phyloP scores from a whole-genome alignment of 805 yeast species.

The Ogataea degrootiae region DNA sequence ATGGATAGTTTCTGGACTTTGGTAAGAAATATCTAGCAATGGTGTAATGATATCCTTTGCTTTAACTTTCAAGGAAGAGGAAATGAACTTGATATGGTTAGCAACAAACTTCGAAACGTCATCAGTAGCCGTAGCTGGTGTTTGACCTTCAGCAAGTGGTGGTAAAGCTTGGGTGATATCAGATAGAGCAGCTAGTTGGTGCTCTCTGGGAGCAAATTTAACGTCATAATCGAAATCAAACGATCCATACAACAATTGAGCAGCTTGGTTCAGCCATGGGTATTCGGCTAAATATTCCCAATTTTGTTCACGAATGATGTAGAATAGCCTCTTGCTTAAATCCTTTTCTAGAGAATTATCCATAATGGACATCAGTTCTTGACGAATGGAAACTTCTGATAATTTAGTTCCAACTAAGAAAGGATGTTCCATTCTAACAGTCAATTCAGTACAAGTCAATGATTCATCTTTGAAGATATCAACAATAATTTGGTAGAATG shows the following conservation, averaged over 20 bases:
- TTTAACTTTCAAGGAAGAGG: constrained; percentile 29
- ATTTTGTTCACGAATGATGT: constrained; percentile 89
- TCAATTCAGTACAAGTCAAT: constrained; percentile 77
- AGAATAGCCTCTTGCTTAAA: constrained; percentile 72
- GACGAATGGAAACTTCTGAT: constrained; percentile 68
- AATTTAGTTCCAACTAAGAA: constrained; percentile 90
- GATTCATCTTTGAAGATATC: constrained; percentile 81
- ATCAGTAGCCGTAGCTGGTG: constrained; percentile 16
- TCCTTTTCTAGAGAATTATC: constrained; percentile 75
- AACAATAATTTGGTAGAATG: constrained; percentile 80
- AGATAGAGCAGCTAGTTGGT: constrained; percentile 49
- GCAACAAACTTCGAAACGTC: constrained; percentile 15
- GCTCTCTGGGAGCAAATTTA: constrained; percentile 41
- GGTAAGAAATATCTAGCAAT: constrained; percentile 74
- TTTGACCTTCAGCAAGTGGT: constrained; percentile 7
- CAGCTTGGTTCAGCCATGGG: constrained; percentile 92
- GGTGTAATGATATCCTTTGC: constrained; percentile 67
- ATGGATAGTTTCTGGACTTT: constrained; percentile 74
- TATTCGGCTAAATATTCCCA: constrained; percentile 95
- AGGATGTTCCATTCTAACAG: constrained; percentile 94
- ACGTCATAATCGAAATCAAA: constrained; percentile 50
- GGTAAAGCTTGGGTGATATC: constrained; percentile 35
- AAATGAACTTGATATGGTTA: constrained; percentile 23
- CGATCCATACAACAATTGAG: constrained; percentile 79
- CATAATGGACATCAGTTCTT: constrained; percentile 73